Evolutionary conservation across 202 grass and related monocot genomes (phyloP).

Genomic region (Eragrostis tef): DNA sequence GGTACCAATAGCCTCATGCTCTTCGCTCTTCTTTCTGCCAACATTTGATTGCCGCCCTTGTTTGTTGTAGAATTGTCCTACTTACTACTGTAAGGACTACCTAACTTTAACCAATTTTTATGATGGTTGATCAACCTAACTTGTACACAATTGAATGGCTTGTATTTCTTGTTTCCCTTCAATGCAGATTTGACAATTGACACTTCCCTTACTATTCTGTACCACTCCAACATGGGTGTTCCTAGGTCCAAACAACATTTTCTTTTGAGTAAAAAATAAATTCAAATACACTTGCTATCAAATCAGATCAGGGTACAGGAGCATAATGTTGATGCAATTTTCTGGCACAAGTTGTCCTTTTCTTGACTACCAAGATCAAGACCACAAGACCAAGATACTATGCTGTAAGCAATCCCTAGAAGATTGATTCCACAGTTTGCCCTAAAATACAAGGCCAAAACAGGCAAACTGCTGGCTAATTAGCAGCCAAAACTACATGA

Average conservation of each 20-base stretch:
- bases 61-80: slow-evolving; percentile 49
- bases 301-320: not conserved
- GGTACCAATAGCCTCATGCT: slow-evolving; percentile 18
- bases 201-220: not conserved
- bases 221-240: slow-evolving; percentile 8
- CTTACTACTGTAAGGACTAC: slow-evolving; percentile 43
- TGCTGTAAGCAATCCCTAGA: slow-evolving; percentile 43
- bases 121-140: slow-evolving; percentile 53
- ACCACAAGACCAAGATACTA: slow-evolving; percentile 56
- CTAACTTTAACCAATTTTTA: slow-evolving; percentile 55
- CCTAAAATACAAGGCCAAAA: slow-evolving; percentile 18
- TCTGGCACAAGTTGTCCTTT: not conserved
- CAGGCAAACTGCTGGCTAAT: slow-evolving; percentile 32
- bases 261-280: not conserved
- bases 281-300: not conserved
- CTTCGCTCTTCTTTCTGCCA: slow-evolving; percentile 26
- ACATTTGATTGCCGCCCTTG: slow-evolving; percentile 46
- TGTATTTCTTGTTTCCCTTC: slow-evolving; percentile 50
- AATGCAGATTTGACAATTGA: slow-evolving; percentile 41
- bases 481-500: slow-evolving; percentile 40
- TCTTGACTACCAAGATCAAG: slow-evolving; percentile 35
- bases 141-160: slow-evolving; percentile 50
- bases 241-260: not conserved
- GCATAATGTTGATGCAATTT: not conserved
- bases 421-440: slow-evolving; percentile 40